Evolutionary conservation across 148 eudicot species (phyloP), one percentile per base, ranked within the genome.

Genomic region (Vaccinium vitisidaea): DNA sequence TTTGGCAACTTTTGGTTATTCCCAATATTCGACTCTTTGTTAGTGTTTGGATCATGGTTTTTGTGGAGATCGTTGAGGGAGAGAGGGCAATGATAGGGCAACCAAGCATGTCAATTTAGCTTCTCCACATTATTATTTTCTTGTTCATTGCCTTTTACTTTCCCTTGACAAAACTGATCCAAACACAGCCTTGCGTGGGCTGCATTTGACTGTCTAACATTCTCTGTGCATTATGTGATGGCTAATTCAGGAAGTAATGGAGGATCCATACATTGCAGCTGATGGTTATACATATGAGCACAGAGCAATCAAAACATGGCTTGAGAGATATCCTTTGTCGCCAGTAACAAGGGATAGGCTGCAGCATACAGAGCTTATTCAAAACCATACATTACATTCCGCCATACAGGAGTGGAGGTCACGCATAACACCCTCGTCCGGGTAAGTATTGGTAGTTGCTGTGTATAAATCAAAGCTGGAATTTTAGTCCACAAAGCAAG

Each of bases 251-350:
- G 98, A 92, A 81, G 83, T 93, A 21, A 96, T 96, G 99, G 90
- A 91, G 25, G 96, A 94, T 86, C 99, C 99, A 27, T 86, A 92
- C 55, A 88, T 96, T 54, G 99, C 99, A 46, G 91, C 95, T 25
- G 99, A 96, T 88, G 98, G 99, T 69, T 96, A 89, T 81, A 90
- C 98, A 13, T 96, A 96, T 49, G 99, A 96, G 87, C 92, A 90
- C n/a, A 90, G 90, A 84, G 98, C 98, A 30, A 96, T 96, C 84
- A 90, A 89, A 77, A 88, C 88, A 77, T 96, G 98, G 98, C 89
- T 96, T 8, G 91, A 91, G 85, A 92, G 84, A 32, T 90, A 92
- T 27, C 84, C 89, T 58, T 80, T 86, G 77, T 94, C 98, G 1
- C 98, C 97, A 2, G 93, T 94, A 59, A 94, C 95, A 81, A 90